Evolutionary conservation across 495 filamentous ascomycete genomes (phyloP), one percentile per base, ranked within the genome.

Genomic region (Amniculicola lignicola): DNA sequence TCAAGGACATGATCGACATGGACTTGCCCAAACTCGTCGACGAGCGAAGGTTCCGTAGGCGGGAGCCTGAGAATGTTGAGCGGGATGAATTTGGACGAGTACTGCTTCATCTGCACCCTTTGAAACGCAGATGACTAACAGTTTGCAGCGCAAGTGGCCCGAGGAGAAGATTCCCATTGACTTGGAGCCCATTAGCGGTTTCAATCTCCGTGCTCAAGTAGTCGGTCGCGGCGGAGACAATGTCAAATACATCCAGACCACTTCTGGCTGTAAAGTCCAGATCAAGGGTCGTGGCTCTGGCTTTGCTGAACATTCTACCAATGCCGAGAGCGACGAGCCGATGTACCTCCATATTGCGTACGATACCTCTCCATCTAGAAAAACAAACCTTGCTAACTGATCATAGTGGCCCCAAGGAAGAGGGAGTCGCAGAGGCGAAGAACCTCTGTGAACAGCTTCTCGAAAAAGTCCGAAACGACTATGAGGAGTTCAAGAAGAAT

Each of bases 251-350:
- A 96, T 98, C 63, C 92, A 97, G 69, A 83, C 89, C 66, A 89
- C 94, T 69, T 96, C 93, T 25, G 78, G 86, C 39, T 96, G 93
- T 68, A 87, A 90, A 62, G 93, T 98, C 14, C 93, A 97, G 67
- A 96, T 98, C 72, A 98, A 97, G 64, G 93, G 93, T 29, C 88
- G 89, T 49, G 90, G 90, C n/a, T 97, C 93, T 31, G 92, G 91
- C 14, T 98, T 94, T 66, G 83, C 91, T 63, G 93, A 98, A 66
- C 82, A 82, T 14, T 82, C 82, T 24, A 91, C 91, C 18, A 82
- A 83, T 43, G 79, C 75, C 15, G 93, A 98, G 72, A 95, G 89
- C 57, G 92, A 98, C 39, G 93, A 98, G 62, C 77, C 86, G 1
- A 96, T 98, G 87, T 97, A 87, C 66, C 76, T 98, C 36, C 91